Conservation (phyloP, 352 stramenopile species). For the Phytophthora ramorum region DNA sequence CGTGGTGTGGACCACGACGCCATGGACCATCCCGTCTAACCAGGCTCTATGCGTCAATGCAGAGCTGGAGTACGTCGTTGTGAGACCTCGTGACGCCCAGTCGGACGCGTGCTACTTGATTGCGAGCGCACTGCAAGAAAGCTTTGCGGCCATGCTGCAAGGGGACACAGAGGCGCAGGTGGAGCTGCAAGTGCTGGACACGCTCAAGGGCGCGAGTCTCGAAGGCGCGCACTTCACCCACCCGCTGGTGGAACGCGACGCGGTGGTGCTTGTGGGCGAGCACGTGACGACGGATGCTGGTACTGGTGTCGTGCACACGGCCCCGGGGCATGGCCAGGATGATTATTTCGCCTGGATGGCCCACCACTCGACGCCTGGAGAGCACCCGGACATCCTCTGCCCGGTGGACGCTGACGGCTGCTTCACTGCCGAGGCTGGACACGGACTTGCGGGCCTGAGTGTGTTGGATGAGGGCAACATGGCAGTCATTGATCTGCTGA, state of each 20-base stretch:
- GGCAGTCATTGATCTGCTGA: constrained; percentile 91
- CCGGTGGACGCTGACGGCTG: constrained; percentile 69
- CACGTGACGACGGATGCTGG: constrained; percentile 98
- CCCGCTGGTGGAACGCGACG: constrained; percentile 87
- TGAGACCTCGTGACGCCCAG: constrained; percentile 45
- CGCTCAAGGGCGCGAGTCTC: constrained; percentile 61
- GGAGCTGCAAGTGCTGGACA: constrained; percentile 65
- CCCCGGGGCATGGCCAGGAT: constrained; percentile 97
- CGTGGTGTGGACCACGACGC: constrained; percentile 98
- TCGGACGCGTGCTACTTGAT: constrained; percentile 69
- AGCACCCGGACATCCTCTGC: constrained; percentile 62
- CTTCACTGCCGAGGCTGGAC: constrained; percentile 93
- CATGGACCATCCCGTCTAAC: constrained; percentile 99
- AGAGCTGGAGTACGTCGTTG: constrained; percentile 94
- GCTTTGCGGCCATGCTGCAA: constrained; percentile 41
- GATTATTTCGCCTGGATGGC: constrained; percentile 90
- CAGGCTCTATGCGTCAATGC: constrained; percentile 97
- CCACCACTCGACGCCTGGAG: constrained; percentile 47
- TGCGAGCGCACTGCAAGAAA: constrained; percentile 56
- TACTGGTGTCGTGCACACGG: constrained; percentile 99
- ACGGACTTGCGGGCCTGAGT: constrained; percentile 86
- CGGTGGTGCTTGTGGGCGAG: constrained; percentile 92
- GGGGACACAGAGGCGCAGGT: constrained; percentile 20
- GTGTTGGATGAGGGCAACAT: constrained; percentile 94
- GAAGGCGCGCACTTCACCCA: constrained; percentile 85